These are phyloP conservation scores for Podospora tetraspora DNA, from an alignment of 495 filamentous ascomycete genomes.

Conservation along the genomic window DNA sequence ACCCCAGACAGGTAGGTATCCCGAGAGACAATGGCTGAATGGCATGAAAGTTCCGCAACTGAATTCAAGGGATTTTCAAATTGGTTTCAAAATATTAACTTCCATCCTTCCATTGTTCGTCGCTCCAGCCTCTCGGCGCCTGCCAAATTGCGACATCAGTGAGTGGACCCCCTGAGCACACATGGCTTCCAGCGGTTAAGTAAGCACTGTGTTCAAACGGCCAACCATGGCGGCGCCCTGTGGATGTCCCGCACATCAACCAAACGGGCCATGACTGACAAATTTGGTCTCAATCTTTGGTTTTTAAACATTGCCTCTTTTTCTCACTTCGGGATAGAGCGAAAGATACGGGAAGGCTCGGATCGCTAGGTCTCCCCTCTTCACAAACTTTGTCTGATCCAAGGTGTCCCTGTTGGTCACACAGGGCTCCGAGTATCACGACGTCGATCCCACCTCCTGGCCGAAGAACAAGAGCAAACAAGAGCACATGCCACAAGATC, in stretches of 20 bases:
- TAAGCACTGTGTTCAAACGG: not conserved
- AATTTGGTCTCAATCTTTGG: not conserved
- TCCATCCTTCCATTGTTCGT: not conserved
- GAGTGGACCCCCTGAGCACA: not conserved
- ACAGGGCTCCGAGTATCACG: constrained; percentile 5
- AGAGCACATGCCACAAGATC: not conserved
- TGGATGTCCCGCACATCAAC: not conserved
- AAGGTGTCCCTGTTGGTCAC: not conserved
- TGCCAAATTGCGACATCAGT: not conserved
- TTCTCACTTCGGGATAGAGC: not conserved
- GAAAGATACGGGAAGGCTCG: not conserved
- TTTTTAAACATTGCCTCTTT: not conserved
- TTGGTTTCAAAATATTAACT: not conserved
- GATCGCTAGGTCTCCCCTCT: not conserved
- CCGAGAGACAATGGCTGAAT: not conserved
- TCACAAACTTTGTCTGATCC: not conserved
- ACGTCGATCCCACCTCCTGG: constrained; percentile 13
- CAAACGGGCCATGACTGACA: not conserved
- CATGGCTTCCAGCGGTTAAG: not conserved
- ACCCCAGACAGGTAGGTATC: not conserved
- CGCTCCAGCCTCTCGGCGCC: not conserved
- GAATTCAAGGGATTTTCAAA: not conserved
- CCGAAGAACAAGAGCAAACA: not conserved
- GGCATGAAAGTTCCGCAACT: not conserved
- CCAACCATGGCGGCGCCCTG: not conserved